Evolutionary conservation across 805 yeast species (phyloP).

Genomic region (Ogataea pini): DNA sequence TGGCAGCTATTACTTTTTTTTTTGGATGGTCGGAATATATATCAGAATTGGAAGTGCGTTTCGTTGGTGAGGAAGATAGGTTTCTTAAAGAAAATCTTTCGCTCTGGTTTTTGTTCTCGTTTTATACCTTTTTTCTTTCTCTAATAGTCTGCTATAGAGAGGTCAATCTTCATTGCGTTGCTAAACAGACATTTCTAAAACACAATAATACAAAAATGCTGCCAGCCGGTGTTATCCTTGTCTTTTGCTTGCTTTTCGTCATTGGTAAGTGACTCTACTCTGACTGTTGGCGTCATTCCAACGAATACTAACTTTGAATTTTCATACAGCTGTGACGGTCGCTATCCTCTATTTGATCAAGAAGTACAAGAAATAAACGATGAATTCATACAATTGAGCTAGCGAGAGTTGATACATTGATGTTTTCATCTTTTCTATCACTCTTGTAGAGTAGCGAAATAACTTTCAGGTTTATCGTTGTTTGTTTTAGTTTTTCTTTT

Average conservation of each 20-base stretch:
- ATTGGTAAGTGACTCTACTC: constrained; percentile 31
- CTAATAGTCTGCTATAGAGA: constrained; percentile 7
- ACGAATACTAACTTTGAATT: constrained; percentile 1
- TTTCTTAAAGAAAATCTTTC: constrained; percentile 12
- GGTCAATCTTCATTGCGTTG: constrained; percentile 11
- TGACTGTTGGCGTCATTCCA: not conserved
- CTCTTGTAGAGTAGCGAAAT: too few species aligned
- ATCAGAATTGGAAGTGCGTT: not conserved
- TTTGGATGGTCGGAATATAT: constrained; percentile 8
- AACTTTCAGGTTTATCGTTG: constrained; percentile 3
- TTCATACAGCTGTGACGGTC: constrained; percentile 33
- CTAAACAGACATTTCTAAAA: constrained; percentile 5
- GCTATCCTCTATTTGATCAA: constrained; percentile 32
- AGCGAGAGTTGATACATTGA: not conserved
- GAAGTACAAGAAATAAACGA: constrained; percentile 38
- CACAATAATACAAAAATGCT: constrained; percentile 41
- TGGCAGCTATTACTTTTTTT: constrained; percentile 4
- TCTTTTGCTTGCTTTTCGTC: constrained; percentile 55
- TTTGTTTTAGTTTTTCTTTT: constrained; percentile 6
- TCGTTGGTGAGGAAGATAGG: constrained; percentile 1
- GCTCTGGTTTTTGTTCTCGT: constrained; percentile 12
- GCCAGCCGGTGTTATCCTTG: constrained; percentile 68
- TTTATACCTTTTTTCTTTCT: constrained; percentile 12
- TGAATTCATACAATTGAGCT: constrained; percentile 8
- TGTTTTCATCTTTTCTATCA: too few species aligned